Evolutionary conservation across 129 eudicot genomes (phyloP).

Genomic region (Centrapalus pauciflorus): DNA sequence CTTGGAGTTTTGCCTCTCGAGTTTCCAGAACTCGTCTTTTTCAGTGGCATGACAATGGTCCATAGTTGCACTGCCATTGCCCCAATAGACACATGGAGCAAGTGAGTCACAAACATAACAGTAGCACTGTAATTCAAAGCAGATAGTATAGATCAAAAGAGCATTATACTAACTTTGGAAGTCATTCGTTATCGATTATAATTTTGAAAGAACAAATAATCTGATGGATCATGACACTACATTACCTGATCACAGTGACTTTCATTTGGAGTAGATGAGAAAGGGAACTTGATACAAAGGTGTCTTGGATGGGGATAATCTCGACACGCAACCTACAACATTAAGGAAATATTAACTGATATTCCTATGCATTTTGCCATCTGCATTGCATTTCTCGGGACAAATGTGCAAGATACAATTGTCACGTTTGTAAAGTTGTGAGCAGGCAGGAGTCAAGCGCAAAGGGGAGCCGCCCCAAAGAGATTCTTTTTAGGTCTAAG

Average conservation of each 20-base stretch:
- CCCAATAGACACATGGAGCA: conserved; percentile 87
- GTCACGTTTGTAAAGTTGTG: too few relatives aligned
- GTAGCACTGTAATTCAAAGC: conserved; percentile 63
- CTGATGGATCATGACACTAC: neutral
- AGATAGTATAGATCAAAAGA: conserved; percentile 7
- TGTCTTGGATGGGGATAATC: conserved; percentile 93
- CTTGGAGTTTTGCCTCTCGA: conserved; percentile 45
- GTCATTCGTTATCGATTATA: neutral
- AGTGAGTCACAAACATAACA: conserved; percentile 90
- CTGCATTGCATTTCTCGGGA: neutral
- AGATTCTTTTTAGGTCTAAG: too few relatives aligned
- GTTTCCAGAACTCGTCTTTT: conserved; percentile 53
- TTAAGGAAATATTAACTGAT: neutral
- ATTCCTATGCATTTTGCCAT: neutral
- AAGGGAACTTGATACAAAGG: conserved; percentile 71
- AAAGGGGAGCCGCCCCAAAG: too few relatives aligned
- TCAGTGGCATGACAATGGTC: conserved; percentile 87
- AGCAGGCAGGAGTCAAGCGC: too few relatives aligned
- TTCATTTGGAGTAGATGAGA: conserved; percentile 57
- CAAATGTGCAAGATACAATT: too few relatives aligned
- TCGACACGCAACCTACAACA: conserved; percentile 79
- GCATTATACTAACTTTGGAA: neutral
- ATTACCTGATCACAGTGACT: conserved; percentile 59
- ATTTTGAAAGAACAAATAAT: neutral
- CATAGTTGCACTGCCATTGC: conserved; percentile 34